Base-by-base conservation (phyloP, 345 rosid genomes). In the Citrus inodora region DNA sequence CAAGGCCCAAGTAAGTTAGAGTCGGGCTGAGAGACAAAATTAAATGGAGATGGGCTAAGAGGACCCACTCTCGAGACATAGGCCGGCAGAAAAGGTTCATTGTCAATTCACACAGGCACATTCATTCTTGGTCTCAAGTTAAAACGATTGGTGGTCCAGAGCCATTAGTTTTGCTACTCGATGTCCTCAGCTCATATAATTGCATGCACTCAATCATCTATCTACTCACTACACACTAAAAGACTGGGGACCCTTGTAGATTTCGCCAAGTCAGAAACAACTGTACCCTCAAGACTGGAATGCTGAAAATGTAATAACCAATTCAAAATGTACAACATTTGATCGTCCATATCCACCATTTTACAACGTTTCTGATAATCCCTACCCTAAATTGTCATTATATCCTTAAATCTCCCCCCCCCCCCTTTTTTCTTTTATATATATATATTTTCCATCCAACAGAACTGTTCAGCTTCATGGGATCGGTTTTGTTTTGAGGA, bases 1-100 rank as follows among this genome's bases (percentile, higher is more conserved):
- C 22, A 3, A 7, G 76, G 76, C 67, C 55, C 76, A 73, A 37
- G 14, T 32, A 25, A 16, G 14, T 32, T 62, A 37, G 27, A 33
- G 53, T 37, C 22, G 11, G 55, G 28, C 55, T 9, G 27, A 19
- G 30, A 7, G 2, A 7, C 14, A 46, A 46, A 76, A 56, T 55
- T 74, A 22, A 74, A 51, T n/a, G 14, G 38, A 60, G 17, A 30
- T 58, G 76, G 66, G 77, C 22, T 32, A 3, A 10, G 1, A 35
- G 71, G 79, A 37, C 76, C 82, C 73, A 69, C 73, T 1, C 30
- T 67, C 56, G 8, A 7, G 56, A 80, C 72, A 62, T 63, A 69
- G 75, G 78, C 80, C 59, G 72, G 73, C 58, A 53, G 7, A 7
- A 53, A 32, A 14, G 22, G 25, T 14, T 4, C 3, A 16, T n/a